These are phyloP conservation scores for Arabidopsis suecica DNA, from an alignment of 345 rosid genomes.

Conservation along the genomic window DNA sequence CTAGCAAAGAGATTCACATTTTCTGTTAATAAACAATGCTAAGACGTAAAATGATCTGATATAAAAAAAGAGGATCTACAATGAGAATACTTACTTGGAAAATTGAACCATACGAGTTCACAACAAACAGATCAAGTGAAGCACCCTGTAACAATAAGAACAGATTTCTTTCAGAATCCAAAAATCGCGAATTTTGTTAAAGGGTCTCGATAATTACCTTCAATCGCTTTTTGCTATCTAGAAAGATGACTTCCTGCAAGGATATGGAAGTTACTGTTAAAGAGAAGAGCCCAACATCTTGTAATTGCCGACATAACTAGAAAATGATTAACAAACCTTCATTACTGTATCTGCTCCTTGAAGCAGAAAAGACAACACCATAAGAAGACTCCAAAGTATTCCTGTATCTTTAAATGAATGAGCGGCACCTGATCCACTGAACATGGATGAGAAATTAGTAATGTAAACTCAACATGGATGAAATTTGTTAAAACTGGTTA, in stretches of 20 bases:
- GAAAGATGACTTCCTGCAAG: constrained; percentile 85
- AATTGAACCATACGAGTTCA: constrained; percentile 89
- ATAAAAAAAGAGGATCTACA: background rate
- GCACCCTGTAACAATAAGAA: constrained; percentile 64
- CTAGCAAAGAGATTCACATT: background rate
- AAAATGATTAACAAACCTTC: constrained; percentile 65
- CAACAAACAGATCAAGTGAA: constrained; percentile 85
- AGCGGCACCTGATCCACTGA: constrained; percentile 82
- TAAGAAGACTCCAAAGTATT: constrained; percentile 88
- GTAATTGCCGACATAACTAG: background rate
- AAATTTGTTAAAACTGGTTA: constrained; percentile 1
- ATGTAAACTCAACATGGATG: constrained; percentile 33
- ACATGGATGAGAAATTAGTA: constrained; percentile 41
- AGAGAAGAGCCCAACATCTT: constrained; percentile 21
- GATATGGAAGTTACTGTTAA: constrained; percentile 29
- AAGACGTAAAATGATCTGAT: constrained; percentile 1
- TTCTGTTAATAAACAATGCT: background rate
- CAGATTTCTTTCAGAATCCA: constrained; percentile 20
- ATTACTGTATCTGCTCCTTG: constrained; percentile 92
- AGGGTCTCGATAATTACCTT: constrained; percentile 56
- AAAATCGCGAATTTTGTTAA: background rate
- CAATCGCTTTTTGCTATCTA: constrained; percentile 56
- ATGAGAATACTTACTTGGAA: constrained; percentile 68
- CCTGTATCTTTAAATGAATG: constrained; percentile 76
- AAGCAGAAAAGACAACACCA: constrained; percentile 82